Percentiles rank a stretch among this genome's conserved stretches.
phyloP scores from a whole-genome alignment of 345 rosid genomes.

The Dovyalis caffra region DNA sequence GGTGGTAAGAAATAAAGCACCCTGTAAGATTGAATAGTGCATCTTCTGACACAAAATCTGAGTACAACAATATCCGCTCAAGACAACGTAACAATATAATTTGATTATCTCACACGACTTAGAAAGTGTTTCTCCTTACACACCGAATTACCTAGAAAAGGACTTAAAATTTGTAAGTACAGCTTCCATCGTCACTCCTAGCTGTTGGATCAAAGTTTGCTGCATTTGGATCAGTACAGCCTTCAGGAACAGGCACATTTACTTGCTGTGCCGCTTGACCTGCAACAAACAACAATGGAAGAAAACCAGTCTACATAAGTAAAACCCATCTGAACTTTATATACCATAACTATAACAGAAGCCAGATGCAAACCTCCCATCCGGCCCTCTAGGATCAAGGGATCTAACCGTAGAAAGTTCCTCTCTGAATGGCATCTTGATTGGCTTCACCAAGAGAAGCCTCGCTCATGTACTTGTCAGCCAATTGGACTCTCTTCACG shows the following conservation, averaged over 20 bases:
- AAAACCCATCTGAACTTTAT: not conserved
- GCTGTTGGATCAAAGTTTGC: conserved; percentile 84
- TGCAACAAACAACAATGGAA: conserved; percentile 27
- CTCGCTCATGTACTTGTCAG: conserved; percentile 74
- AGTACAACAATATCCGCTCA: not conserved
- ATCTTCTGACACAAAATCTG: conserved; percentile 4
- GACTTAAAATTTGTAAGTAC: conserved; percentile 41
- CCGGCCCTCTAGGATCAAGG: conserved; percentile 34
- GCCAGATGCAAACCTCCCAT: conserved; percentile 36
- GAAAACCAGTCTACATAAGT: too few species aligned
- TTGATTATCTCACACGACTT: conserved; percentile 4
- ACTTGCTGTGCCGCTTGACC: conserved; percentile 90
- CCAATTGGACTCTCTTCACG: conserved; percentile 94
- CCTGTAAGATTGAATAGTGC: not conserved
- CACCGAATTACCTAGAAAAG: conserved; percentile 10
- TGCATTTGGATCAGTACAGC: conserved; percentile 73
- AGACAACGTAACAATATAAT: not conserved
- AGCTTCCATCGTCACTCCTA: conserved; percentile 93
- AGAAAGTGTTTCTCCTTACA: conserved; percentile 2
- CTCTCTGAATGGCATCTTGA: conserved; percentile 57
- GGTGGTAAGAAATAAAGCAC: not conserved
- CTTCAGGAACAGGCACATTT: conserved; percentile 69
- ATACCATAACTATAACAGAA: not conserved
- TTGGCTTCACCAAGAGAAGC: conserved; percentile 95
- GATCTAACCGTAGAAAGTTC: conserved; percentile 74